These are phyloP conservation scores for Venturia effusa DNA, from an alignment of 2,329 filamentous ascomycete species.

Conservation along the genomic window DNA sequence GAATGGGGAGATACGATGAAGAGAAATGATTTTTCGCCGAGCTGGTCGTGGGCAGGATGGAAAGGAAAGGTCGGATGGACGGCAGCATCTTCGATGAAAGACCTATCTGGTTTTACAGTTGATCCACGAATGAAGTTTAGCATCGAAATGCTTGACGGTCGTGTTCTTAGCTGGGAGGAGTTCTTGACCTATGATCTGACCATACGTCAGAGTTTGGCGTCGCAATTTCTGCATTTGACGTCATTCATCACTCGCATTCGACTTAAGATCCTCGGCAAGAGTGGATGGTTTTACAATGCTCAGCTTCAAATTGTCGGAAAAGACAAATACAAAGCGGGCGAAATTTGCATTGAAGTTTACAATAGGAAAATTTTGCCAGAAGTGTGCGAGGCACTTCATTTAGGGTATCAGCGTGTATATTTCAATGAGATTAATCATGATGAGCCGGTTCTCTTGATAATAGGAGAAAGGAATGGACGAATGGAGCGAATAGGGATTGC, in stretches of 20 bases:
- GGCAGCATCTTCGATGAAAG: background rate
- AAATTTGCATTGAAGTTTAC: background rate
- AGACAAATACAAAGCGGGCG: background rate
- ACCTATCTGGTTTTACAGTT: background rate
- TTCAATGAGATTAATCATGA: background rate
- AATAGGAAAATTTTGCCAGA: background rate
- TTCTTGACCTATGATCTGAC: background rate
- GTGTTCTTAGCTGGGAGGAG: background rate
- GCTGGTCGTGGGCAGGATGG: background rate
- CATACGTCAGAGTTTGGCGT: background rate
- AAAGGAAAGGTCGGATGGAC: background rate
- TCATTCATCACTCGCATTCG: background rate
- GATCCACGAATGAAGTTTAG: background rate
- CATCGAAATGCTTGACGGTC: background rate
- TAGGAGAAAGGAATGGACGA: background rate
- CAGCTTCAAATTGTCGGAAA: background rate
- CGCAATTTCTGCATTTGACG: background rate
- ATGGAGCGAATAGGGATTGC: background rate
- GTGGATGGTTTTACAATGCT: background rate
- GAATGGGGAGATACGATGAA: background rate
- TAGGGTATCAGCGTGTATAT: background rate
- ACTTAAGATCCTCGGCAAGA: background rate
- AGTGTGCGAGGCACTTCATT: background rate
- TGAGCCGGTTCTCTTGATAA: background rate
- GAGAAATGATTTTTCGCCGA: background rate